Percentiles rank a stretch among this genome's conserved stretches.
phyloP scores from a whole-genome alignment of 345 rosid genomes.

The Clarkia xantiana region DNA sequence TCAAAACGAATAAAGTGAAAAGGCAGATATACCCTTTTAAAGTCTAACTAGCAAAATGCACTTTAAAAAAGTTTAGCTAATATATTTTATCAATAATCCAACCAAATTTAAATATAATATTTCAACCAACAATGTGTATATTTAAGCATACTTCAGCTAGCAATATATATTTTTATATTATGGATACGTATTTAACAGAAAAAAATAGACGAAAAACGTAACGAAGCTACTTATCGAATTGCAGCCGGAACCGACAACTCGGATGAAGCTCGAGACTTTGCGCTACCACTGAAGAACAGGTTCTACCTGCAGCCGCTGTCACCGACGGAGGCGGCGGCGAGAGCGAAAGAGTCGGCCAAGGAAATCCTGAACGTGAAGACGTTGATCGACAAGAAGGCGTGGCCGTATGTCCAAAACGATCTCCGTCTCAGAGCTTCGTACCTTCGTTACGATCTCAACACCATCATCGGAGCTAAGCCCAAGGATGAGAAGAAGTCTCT shows the following conservation, averaged over 20 bases:
- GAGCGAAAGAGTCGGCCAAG: conserved; percentile 80
- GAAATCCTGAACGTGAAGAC: conserved; percentile 62
- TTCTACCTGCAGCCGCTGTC: conserved; percentile 58
- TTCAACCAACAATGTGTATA: too few species aligned
- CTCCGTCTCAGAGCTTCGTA: conserved; percentile 60
- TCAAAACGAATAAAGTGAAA: too few species aligned
- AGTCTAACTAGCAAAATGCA: too few species aligned
- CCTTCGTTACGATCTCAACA: conserved; percentile 87
- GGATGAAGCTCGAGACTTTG: conserved; percentile 68
- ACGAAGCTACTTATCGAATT: conserved; percentile 1
- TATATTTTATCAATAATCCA: too few species aligned
- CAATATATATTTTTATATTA: too few species aligned
- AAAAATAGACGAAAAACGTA: too few species aligned
- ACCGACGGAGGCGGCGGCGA: conserved; percentile 53
- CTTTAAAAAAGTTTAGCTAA: too few species aligned
- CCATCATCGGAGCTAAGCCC: conserved; percentile 57
- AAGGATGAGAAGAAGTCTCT: conserved; percentile 61
- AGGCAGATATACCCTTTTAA: too few species aligned
- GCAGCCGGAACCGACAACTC: conserved; percentile 89
- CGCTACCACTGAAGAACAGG: conserved; percentile 37
- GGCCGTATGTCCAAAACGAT: conserved; percentile 82
- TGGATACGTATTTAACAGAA: too few species aligned
- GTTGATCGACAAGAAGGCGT: conserved; percentile 74
- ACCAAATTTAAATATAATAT: too few species aligned
- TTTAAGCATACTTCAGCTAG: too few species aligned